phyloP scores from a whole-genome alignment of 148 eudicot species.

The Rhododendron kiyosumense region DNA sequence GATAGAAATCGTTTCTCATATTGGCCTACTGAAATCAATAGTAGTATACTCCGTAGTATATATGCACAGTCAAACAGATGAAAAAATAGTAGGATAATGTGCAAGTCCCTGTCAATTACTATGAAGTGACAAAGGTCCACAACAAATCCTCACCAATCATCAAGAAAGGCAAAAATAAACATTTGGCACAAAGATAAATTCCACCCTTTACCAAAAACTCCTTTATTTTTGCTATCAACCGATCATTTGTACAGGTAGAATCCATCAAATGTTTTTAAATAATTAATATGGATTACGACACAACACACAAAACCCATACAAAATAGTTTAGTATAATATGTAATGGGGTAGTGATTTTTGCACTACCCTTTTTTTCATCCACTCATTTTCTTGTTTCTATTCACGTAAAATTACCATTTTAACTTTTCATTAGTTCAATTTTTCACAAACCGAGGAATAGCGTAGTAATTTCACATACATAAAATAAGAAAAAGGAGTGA shows the following conservation, averaged over 20 bases:
- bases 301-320: neutral
- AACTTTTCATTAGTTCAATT: neutral
- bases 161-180: neutral
- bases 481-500: too few relatives aligned
- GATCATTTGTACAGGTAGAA: neutral
- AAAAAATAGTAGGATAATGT: neutral
- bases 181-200: neutral
- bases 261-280: neutral
- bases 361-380: too few relatives aligned
- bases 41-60: neutral
- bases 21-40: neutral
- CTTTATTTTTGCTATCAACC: neutral
- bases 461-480: too few relatives aligned
- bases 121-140: neutral
- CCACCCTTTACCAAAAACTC: neutral
- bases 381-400: too few relatives aligned
- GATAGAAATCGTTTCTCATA: neutral
- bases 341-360: too few relatives aligned
- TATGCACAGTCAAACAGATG: neutral
- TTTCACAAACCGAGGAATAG: neutral
- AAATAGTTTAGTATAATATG: neutral
- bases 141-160: neutral
- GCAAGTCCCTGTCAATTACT: neutral
- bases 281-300: neutral
- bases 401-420: too few relatives aligned